These are phyloP conservation scores for Penicillium sp. DNA, from an alignment of 2,329 filamentous ascomycete genomes.

Conservation along the genomic window DNA sequence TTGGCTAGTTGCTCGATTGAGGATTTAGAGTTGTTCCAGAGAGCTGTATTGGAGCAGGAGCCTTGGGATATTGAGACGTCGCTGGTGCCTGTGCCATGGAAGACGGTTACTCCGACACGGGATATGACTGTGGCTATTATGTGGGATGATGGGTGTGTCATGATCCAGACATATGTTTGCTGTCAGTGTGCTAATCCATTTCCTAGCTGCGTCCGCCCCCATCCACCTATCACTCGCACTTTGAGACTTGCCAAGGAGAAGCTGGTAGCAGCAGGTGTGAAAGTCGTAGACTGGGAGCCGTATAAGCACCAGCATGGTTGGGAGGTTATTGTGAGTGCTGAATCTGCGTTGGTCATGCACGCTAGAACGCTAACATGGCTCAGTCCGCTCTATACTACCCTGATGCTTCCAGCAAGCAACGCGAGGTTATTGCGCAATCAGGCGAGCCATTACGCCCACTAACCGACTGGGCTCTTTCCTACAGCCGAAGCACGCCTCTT, in stretches of 20 bases:
- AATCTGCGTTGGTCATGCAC: neutral
- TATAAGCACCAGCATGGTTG: constrained; percentile 36
- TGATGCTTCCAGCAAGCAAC: constrained; percentile 40
- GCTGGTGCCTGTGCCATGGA: constrained; percentile 46
- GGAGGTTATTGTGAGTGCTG: constrained; percentile 34
- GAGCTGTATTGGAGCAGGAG: constrained; percentile 39
- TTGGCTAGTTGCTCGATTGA: constrained; percentile 30
- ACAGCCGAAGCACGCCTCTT: constrained; percentile 23
- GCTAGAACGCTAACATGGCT: constrained; percentile 29
- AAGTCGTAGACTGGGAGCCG: constrained; percentile 40
- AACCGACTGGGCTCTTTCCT: constrained; percentile 42
- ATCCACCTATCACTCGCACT: constrained; percentile 50
- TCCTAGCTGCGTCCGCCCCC: constrained; percentile 57
- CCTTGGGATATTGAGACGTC: constrained; percentile 47
- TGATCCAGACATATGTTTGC: neutral
- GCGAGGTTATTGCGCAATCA: constrained; percentile 35
- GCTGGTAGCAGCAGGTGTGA: constrained; percentile 47
- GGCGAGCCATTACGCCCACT: constrained; percentile 49
- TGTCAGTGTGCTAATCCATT: neutral
- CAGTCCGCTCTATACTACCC: constrained; percentile 51
- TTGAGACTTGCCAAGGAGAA: constrained; percentile 24
- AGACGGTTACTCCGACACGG: constrained; percentile 20
- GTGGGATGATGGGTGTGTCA: constrained; percentile 58
- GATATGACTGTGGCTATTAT: constrained; percentile 56
- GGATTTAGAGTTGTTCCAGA: constrained; percentile 42